These are phyloP conservation scores for Rhododendron mucronatum DNA, from an alignment of 148 eudicot species.

Conservation along the genomic window DNA sequence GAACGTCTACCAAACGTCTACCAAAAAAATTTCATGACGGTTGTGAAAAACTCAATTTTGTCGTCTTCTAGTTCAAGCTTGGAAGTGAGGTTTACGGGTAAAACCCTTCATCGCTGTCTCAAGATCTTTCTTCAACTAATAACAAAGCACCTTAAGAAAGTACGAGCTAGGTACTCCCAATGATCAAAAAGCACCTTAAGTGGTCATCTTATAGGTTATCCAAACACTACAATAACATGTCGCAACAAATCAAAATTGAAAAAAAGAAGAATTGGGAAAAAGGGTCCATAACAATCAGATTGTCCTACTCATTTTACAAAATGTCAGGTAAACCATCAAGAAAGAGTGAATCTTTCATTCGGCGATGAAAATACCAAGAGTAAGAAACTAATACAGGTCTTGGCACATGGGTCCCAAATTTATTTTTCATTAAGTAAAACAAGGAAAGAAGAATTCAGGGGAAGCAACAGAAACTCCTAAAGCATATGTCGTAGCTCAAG, in stretches of 20 bases:
- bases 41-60: not conserved
- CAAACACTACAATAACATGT: too few species aligned
- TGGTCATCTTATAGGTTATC: too few species aligned
- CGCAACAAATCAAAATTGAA: not conserved
- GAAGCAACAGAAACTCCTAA: not conserved
- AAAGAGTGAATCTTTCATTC: not conserved
- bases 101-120: not conserved
- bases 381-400: not conserved
- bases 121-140: constrained; percentile 41
- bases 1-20: too few species aligned
- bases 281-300: too few species aligned
- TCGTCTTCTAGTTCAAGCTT: not conserved
- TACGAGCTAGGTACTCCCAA: not conserved
- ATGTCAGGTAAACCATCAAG: too few species aligned
- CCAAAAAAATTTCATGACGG: not conserved
- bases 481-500: not conserved
- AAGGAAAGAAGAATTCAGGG: not conserved
- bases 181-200: too few species aligned
- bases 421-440: not conserved
- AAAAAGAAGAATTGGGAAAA: too few species aligned
- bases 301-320: too few species aligned
- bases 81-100: not conserved
- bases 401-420: not conserved
- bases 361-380: not conserved
- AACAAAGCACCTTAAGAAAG: constrained; percentile 36